A percentile compares a stretch with the other conserved stretches of the same genome.
These are phyloP conservation scores for Neurospora africana DNA, from an alignment of 495 filamentous ascomycete genomes.

Conservation along the genomic window DNA sequence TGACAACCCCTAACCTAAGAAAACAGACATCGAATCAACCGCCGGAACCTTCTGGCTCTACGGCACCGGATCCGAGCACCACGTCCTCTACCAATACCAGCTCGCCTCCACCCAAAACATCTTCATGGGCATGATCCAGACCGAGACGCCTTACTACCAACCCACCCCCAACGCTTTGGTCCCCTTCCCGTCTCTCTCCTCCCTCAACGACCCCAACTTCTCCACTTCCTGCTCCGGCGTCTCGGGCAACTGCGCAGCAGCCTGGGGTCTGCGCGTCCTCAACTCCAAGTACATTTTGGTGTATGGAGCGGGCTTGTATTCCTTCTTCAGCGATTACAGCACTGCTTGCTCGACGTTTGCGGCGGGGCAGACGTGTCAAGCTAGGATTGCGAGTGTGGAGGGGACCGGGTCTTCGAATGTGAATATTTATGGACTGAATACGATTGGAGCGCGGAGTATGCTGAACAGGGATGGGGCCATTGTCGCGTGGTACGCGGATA, in stretches of 20 bases:
- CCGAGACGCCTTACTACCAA: conserved; percentile 67
- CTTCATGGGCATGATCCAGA: conserved; percentile 69
- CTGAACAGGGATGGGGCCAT: conserved; percentile 28
- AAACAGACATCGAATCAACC: conserved; percentile 38
- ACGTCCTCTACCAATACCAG: conserved; percentile 74
- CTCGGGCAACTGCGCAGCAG: conserved; percentile 41
- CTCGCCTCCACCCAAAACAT: conserved; percentile 57
- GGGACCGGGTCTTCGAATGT: conserved; percentile 30
- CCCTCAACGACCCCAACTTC: conserved; percentile 52
- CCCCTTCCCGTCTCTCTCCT: conserved; percentile 40
- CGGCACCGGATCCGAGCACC: conserved; percentile 70
- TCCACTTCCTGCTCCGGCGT: conserved; percentile 32
- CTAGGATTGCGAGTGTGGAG: conserved; percentile 42
- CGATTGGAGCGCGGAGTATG: conserved; percentile 40
- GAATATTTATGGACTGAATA: conserved; percentile 46
- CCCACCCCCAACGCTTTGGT: conserved; percentile 50
- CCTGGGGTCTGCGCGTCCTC: conserved; percentile 58
- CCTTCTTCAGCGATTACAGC: conserved; percentile 57
- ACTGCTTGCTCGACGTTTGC: conserved; percentile 32
- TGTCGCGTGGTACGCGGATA: conserved; percentile 33
- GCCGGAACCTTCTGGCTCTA: conserved; percentile 48
- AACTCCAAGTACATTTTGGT: conserved; percentile 47
- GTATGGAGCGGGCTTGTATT: conserved; percentile 66
- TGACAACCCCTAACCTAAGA: too few species aligned
- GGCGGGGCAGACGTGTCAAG: conserved; percentile 43